Base-by-base conservation (phyloP, 306 rosid species). In the Notholithocarpus densiflorus region DNA sequence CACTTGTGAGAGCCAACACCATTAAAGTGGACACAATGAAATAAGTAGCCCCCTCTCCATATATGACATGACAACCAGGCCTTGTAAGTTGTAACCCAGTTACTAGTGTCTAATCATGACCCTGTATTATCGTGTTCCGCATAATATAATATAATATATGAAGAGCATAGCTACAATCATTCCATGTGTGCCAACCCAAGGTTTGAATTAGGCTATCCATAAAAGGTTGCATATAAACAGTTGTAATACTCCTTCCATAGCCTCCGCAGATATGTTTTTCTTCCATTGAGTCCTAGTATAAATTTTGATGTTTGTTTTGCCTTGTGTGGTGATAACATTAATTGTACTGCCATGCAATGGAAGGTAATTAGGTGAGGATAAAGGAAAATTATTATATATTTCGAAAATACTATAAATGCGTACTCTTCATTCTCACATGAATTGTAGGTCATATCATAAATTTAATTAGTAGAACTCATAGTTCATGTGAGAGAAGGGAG, bases 171-270 rank as follows among this genome's bases (percentile, higher is more conserved):
- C 80, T 84, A 51, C 83, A 40, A 40, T 40, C 87, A 13, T 66
- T 72, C 92, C 89, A 88, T 78, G 85, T 87, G 0, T 11, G 69
- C 95, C 91, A 90, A n/a, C 95, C 95, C 52, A 77, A 0, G 91
- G 81, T 70, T 90, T 88, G 11, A 40, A 90, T 78, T 14, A 87
- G 27, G 6, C 82, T 83, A 61, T 85, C 89, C 82, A 87, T 76
- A 55, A 75, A 89, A 76, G 77, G 66, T 43, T 91, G 75, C 86
- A 89, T 70, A 68, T 71, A 90, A 43, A 87, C 79, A 17, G 89
- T 87, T 40, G 89, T 88, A 87, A 74, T 77, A 88, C 75, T 82
- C 82, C 76, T 87, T 83, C 95, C 95, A 90, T 27, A 91, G 89
- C 82, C 94, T 48, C 56, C 90, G 88, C 52, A 88, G 68, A 76